These are phyloP conservation scores for Colletotrichum tanaceti DNA, from an alignment of 2,329 filamentous ascomycete species.

Conservation along the genomic window DNA sequence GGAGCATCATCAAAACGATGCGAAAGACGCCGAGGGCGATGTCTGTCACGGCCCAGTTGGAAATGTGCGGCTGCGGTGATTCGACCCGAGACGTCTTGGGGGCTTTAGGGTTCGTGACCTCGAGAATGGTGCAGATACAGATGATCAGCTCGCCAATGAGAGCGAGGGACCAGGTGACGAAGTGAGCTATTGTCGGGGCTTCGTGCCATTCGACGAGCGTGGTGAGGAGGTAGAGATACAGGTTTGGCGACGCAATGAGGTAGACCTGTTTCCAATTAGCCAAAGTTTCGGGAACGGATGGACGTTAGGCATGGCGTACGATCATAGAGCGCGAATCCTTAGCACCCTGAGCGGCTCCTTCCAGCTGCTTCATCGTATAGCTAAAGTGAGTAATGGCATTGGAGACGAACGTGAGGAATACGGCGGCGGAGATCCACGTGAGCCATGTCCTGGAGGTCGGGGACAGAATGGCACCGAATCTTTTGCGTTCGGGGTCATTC, in stretches of 20 bases:
- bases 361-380: conserved; percentile 36
- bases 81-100: conserved; percentile 39
- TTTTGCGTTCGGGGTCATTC: conserved; percentile 48
- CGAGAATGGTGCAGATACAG: conserved; percentile 73
- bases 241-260: conserved; percentile 84
- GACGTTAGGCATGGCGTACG: conserved; percentile 18
- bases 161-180: conserved; percentile 81
- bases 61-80: background rate
- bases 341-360: conserved; percentile 15
- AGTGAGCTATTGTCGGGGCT: conserved; percentile 83
- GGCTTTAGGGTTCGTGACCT: conserved; percentile 62
- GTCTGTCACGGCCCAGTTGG: conserved; percentile 71
- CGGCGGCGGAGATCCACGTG: conserved; percentile 76
- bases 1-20: conserved; percentile 71
- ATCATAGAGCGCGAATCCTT: conserved; percentile 38
- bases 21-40: conserved; percentile 75
- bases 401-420: conserved; percentile 79
- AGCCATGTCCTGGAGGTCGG: conserved; percentile 78
- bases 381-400: conserved; percentile 69
- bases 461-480: conserved; percentile 55
- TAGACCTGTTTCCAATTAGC: conserved; percentile 73
- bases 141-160: conserved; percentile 80
- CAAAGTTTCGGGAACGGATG: conserved; percentile 31
- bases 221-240: conserved; percentile 87
- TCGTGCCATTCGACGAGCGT: conserved; percentile 86